Evolutionary conservation across 129 eudicot species (phyloP), one percentile per base, ranked within the genome.

Genomic region (Tagetes erecta): DNA sequence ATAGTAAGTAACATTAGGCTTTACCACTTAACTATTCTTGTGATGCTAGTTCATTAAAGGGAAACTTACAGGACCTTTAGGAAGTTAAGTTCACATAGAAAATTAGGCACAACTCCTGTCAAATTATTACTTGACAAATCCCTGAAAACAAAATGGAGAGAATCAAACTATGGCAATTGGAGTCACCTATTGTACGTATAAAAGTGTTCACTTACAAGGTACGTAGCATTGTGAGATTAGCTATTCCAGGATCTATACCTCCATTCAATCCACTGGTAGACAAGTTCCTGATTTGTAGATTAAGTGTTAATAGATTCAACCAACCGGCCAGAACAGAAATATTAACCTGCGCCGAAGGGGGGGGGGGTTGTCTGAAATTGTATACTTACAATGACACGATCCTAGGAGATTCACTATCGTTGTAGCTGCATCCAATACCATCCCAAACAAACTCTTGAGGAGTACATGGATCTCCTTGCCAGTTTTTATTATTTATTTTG

Each of bases 381-480:
- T 57, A 2, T 49, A 41, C 86, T 3, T 85, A 85, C 89, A 85
- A 47, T 0, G 60, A 67, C 33, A 37, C 51, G 36, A 85, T 79
- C 63, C 80, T 60, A 49, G 83, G 69, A 14, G n/a, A 68, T 2
- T 37, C 8, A 5, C 76, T 73, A 51, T 51, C 66, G 44, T 70
- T 66, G 60, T 77, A 78, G 67, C 52, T 82, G 70, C 92, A 87
- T 9, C 52, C 33, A 3, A 87, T 3, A 39, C 89, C 87, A 13
- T 76, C 85, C 87, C 92, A 87, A 20, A 41, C 66, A 71, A 57
- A 79, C 33, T 64, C 80, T n/a, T 75, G 63, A 1, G 92, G 82
- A 3, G 38, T 63, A 78, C 89, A 87, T 3, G 92, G 85, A 80
- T 87, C 92, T 35, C 87, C 89, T 82, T 87, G 85, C 92, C 92